Evolutionary conservation across 352 stramenopile species (phyloP).

Genomic region (Poterioochromonas sp.): DNA sequence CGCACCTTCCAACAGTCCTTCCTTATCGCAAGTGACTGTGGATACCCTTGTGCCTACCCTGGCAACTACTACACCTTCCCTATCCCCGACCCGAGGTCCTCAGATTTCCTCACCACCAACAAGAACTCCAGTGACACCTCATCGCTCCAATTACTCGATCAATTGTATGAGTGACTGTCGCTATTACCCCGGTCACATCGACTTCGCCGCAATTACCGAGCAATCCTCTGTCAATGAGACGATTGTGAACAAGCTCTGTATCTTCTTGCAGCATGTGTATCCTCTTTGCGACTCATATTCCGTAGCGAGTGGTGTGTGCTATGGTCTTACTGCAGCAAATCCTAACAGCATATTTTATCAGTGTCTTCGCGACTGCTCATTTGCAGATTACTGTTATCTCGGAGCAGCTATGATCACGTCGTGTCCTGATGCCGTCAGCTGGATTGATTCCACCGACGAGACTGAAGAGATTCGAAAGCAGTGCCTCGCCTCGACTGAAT

Average conservation of each 20-base stretch:
- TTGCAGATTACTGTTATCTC: background rate
- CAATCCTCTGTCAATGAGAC: background rate
- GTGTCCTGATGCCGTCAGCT: background rate
- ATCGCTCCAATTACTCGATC: too few relatives aligned
- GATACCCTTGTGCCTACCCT: too few relatives aligned
- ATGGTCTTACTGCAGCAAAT: background rate
- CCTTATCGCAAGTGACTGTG: too few relatives aligned
- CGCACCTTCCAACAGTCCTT: too few relatives aligned
- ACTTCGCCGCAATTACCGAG: background rate
- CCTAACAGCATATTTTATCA: too few relatives aligned
- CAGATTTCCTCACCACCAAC: background rate
- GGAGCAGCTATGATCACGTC: background rate
- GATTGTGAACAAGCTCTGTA: background rate
- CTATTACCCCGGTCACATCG: background rate
- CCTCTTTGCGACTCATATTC: background rate
- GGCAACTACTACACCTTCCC: background rate
- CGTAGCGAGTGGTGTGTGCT: background rate
- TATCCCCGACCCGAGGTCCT: background rate
- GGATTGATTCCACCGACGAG: too few relatives aligned
- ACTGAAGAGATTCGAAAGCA: background rate
- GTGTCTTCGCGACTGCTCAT: too few relatives aligned
- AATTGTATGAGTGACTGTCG: background rate
- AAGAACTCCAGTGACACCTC: too few relatives aligned
- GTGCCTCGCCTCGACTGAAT: too few relatives aligned
- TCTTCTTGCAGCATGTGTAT: background rate